A percentile compares a stretch with the other conserved stretches of the same genome.
Conservation (phyloP, 108 stramenopile genomes). For the Poteriospumella lacustris region DNA sequence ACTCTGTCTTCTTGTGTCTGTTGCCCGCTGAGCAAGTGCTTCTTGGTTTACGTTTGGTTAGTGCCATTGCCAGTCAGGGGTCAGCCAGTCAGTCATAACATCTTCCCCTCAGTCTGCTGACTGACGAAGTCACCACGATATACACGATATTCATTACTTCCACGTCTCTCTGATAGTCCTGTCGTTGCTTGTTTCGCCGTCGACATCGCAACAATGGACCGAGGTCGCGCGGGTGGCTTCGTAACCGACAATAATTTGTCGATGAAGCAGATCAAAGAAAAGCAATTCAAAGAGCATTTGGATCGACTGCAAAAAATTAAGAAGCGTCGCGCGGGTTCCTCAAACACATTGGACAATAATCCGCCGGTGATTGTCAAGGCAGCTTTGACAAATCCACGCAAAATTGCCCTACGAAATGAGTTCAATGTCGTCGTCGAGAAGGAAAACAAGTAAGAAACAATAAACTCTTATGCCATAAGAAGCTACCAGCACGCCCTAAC, state of each 20-base stretch:
- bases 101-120: no score
- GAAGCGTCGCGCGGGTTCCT: neutral
- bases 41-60: no score
- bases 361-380: neutral
- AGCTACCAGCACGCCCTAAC: neutral
- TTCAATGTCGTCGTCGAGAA: neutral
- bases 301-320: neutral
- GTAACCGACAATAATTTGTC: neutral
- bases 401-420: neutral
- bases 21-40: no score
- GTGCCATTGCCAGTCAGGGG: no score
- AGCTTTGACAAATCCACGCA: neutral
- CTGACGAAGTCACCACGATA: no score
- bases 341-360: conserved; percentile 9
- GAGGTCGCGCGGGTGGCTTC: neutral
- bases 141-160: no score
- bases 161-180: no score
- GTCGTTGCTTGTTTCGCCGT: no score
- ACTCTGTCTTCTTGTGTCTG: no score
- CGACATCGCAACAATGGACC: neutral
- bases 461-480: neutral
- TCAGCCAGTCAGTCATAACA: no score
- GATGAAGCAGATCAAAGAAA: neutral
- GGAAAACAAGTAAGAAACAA: neutral
- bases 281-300: neutral